Conservation (phyloP, 495 filamentous ascomycete genomes). For the Penicillium crystallinum region DNA sequence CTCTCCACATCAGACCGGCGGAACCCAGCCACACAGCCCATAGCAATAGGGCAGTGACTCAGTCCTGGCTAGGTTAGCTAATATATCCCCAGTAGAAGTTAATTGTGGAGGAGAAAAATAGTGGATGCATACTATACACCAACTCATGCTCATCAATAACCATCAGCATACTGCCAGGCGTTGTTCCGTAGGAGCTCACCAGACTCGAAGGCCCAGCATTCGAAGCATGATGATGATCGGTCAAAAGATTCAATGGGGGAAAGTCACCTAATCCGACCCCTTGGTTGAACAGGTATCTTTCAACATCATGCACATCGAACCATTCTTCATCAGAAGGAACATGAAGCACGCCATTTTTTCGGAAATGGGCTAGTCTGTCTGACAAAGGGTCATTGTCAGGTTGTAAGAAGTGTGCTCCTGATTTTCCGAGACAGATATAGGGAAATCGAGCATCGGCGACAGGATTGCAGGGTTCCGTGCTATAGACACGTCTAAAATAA, state of each 20-base stretch:
- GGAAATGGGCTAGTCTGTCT: slow-evolving; percentile 1
- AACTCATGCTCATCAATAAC: slow-evolving; percentile 1
- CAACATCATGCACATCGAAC: slow-evolving; percentile 21
- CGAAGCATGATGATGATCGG: background rate
- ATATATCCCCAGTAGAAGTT: background rate
- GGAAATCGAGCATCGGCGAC: slow-evolving; percentile 13
- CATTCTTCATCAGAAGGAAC: slow-evolving; percentile 15
- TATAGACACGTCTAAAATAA: slow-evolving; percentile 13
- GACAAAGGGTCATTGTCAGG: background rate
- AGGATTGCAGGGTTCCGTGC: slow-evolving; percentile 9
- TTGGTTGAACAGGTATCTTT: slow-evolving; percentile 11
- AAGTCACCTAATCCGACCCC: background rate
- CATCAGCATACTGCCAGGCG: background rate
- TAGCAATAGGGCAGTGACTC: slow-evolving; percentile 9
- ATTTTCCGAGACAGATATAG: slow-evolving; percentile 14
- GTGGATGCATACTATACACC: background rate
- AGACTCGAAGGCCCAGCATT: background rate
- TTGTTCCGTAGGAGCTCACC: background rate
- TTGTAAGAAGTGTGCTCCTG: slow-evolving; percentile 11
- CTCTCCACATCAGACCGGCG: slow-evolving; percentile 17
- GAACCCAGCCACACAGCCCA: slow-evolving; percentile 21
- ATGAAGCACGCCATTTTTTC: slow-evolving; percentile 11
- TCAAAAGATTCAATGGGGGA: background rate
- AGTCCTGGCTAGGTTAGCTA: slow-evolving; percentile 4
- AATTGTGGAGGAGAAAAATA: background rate